Evolutionary conservation across 345 rosid genomes (phyloP).

Genomic region (Sapria himalayana): DNA sequence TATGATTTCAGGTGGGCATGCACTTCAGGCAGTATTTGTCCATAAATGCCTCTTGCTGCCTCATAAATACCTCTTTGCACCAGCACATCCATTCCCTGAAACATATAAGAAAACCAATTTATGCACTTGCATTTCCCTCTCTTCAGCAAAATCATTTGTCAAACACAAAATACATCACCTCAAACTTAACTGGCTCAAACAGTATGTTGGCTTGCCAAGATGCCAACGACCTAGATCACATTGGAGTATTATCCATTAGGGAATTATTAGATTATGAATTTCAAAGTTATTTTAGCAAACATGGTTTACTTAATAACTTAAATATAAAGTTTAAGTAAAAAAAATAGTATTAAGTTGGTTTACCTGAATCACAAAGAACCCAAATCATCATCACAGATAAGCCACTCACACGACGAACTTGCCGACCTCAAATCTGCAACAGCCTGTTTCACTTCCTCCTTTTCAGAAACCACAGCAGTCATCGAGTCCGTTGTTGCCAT

Average conservation of each 20-base stretch:
- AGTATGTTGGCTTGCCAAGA: slow-evolving; percentile 95
- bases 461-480: slow-evolving; percentile 87
- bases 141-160: not conserved
- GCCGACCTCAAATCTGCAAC: slow-evolving; percentile 75
- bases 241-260: not conserved
- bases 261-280: not conserved
- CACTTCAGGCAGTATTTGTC: slow-evolving; percentile 81
- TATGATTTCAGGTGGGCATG: slow-evolving; percentile 39
- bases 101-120: not conserved
- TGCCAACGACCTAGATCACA: slow-evolving; percentile 54
- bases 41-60: slow-evolving; percentile 91
- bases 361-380: slow-evolving; percentile 83
- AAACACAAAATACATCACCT: slow-evolving; percentile 20
- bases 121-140: not conserved
- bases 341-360: slow-evolving; percentile 1
- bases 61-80: slow-evolving; percentile 96
- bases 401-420: slow-evolving; percentile 72
- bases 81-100: slow-evolving; percentile 53
- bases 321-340: not conserved
- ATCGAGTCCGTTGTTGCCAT: slow-evolving; percentile 88
- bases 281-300: not conserved
- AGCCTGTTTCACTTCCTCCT: slow-evolving; percentile 93
- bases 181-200: slow-evolving; percentile 79
- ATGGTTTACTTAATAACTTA: not conserved
- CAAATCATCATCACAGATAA: slow-evolving; percentile 67